phyloP scores from a whole-genome alignment of 2,329 filamentous ascomycete species.

The Colletotrichum endophyticum region DNA sequence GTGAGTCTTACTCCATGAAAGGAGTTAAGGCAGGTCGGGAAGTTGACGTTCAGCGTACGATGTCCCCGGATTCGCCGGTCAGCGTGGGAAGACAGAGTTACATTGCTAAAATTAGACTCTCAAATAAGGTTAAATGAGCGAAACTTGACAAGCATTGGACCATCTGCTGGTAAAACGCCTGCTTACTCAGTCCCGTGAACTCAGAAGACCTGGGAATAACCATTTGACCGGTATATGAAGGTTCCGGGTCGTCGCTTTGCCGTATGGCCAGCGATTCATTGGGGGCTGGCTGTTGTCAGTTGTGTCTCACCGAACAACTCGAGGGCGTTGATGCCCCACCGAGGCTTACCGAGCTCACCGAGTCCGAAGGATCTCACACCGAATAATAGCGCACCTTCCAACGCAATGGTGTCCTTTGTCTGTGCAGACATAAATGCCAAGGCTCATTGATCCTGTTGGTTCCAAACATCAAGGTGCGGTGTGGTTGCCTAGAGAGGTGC shows the following conservation, averaged over 20 bases:
- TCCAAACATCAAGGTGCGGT: neutral
- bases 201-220: neutral
- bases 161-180: neutral
- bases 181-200: neutral
- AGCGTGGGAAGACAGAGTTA: neutral
- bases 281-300: neutral
- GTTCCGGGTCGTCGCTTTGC: neutral
- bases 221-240: neutral
- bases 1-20: neutral
- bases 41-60: neutral
- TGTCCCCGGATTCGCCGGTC: neutral
- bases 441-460: neutral
- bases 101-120: neutral
- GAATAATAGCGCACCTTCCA: rapidly evolving
- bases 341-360: neutral
- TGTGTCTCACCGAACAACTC: neutral
- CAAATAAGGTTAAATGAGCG: neutral
- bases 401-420: neutral
- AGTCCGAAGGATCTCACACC: neutral
- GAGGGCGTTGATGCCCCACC: neutral
- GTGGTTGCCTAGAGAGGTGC: neutral
- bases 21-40: neutral
- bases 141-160: neutral
- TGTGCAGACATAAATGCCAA: neutral
- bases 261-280: neutral